Conservation (phyloP, 2,329 filamentous ascomycete genomes). For the Periconia digitata region DNA sequence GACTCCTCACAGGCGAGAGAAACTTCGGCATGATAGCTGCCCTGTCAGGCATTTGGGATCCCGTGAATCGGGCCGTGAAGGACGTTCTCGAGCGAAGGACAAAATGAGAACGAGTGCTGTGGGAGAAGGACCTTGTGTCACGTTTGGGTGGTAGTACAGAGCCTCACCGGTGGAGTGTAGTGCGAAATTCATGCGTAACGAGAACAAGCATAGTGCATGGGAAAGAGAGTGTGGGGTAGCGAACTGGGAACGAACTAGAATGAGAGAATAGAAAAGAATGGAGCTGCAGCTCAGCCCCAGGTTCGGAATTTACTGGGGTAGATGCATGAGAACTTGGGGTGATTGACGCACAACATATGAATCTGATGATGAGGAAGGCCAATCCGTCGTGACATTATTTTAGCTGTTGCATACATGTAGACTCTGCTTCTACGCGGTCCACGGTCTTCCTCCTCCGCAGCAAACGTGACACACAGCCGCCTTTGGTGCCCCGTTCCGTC, state of each 20-base stretch:
- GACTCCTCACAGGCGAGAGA: conserved; percentile 32
- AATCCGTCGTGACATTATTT: background rate
- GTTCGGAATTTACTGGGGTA: background rate
- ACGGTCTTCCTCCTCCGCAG: background rate
- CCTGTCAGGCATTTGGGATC: conserved; percentile 28
- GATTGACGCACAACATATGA: conserved; percentile 7
- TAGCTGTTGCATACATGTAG: conserved; percentile 5
- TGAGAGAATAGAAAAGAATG: conserved; percentile 1
- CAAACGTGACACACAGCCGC: background rate
- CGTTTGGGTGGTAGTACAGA: conserved; percentile 8
- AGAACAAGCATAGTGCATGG: conserved; percentile 2
- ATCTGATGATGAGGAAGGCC: too few species aligned
- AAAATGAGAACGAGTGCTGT: conserved; percentile 10
- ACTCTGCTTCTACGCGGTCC: conserved; percentile 23
- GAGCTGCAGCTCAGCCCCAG: background rate
- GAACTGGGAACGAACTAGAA: background rate
- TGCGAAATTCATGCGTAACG: background rate
- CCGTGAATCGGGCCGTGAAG: conserved; percentile 28
- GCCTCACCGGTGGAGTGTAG: conserved; percentile 27
- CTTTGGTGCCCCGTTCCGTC: background rate
- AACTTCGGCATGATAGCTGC: conserved; percentile 41
- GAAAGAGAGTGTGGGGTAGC: conserved; percentile 29
- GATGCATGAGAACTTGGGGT: background rate
- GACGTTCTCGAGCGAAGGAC: conserved; percentile 26
- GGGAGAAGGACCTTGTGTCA: too few species aligned